Conservation (phyloP, 306 rosid genomes). For the Crataegus laevigata region DNA sequence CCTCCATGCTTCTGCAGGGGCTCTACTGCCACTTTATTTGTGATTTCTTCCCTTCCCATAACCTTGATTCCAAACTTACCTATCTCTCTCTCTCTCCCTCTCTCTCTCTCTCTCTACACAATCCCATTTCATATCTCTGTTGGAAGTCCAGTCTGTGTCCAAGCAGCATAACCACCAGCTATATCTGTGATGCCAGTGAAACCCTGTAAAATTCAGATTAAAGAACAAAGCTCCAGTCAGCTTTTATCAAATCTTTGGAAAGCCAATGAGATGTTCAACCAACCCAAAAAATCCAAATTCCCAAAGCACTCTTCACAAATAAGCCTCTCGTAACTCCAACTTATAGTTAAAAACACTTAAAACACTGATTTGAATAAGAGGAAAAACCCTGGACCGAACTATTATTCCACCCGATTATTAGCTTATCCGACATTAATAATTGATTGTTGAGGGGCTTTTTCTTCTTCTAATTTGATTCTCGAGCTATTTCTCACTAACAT, state of each 20-base stretch:
- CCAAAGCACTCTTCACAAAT: not conserved
- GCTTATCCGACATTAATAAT: too few species aligned
- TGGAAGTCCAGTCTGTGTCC: slow-evolving; percentile 75
- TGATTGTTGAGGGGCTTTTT: not conserved
- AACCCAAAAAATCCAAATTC: not conserved
- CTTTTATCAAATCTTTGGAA: not conserved
- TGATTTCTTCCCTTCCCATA: not conserved
- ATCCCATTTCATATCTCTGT: slow-evolving; percentile 35
- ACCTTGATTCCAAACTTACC: not conserved
- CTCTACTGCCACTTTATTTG: not conserved
- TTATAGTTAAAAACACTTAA: too few species aligned
- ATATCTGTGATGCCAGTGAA: slow-evolving; percentile 67
- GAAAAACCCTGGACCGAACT: not conserved
- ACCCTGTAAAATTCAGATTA: slow-evolving; percentile 39
- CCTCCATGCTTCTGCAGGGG: not conserved
- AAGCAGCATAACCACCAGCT: slow-evolving; percentile 86
- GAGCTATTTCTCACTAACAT: not conserved
- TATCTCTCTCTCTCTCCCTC: not conserved
- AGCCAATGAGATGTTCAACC: not conserved
- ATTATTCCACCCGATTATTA: too few species aligned
- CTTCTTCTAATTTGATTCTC: not conserved
- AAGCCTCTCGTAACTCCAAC: too few species aligned
- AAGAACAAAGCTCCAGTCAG: not conserved
- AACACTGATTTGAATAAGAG: too few species aligned
- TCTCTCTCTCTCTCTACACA: not conserved